Evolutionary conservation across 2,329 filamentous ascomycete genomes (phyloP).

Genomic region (Corynespora cassiicola): DNA sequence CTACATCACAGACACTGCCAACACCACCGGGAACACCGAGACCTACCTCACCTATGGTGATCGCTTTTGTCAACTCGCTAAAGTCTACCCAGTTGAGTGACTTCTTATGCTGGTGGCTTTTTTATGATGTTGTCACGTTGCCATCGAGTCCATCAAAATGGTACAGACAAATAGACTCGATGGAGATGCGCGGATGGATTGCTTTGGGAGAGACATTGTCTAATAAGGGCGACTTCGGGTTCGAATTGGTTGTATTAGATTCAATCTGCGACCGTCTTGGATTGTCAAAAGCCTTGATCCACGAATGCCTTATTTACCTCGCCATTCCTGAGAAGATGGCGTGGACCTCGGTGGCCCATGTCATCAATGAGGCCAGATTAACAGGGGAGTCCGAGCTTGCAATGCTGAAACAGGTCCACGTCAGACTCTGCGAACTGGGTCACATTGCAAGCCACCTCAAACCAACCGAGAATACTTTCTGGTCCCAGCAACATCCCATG

Average conservation of each 20-base stretch:
- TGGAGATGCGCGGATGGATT: slow-evolving; percentile 32
- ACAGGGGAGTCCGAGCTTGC: slow-evolving; percentile 4
- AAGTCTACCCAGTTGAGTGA: slow-evolving; percentile 20
- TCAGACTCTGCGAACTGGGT: slow-evolving; percentile 12
- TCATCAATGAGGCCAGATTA: neutral
- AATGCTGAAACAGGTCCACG: slow-evolving; percentile 12
- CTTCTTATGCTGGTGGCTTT: slow-evolving; percentile 30
- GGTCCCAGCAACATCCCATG: slow-evolving; percentile 10
- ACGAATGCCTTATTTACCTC: slow-evolving; percentile 16
- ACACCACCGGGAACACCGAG: neutral
- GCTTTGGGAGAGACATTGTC: slow-evolving; percentile 20
- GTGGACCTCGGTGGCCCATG: slow-evolving; percentile 15
- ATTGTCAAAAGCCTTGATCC: slow-evolving; percentile 13
- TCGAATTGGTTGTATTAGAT: slow-evolving; percentile 23
- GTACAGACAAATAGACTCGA: slow-evolving; percentile 17
- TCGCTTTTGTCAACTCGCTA: slow-evolving; percentile 24
- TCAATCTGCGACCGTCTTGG: slow-evolving; percentile 21
- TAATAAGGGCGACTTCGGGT: slow-evolving; percentile 7
- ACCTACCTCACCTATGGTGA: no score
- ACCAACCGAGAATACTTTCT: slow-evolving; percentile 11
- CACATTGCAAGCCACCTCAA: slow-evolving; percentile 11
- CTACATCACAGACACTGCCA: neutral
- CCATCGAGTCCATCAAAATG: slow-evolving; percentile 21
- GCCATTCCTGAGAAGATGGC: slow-evolving; percentile 21
- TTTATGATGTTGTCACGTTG: slow-evolving; percentile 28